Evolutionary conservation across 2,329 filamentous ascomycete species (phyloP).

Genomic region (Coniella lustricola): DNA sequence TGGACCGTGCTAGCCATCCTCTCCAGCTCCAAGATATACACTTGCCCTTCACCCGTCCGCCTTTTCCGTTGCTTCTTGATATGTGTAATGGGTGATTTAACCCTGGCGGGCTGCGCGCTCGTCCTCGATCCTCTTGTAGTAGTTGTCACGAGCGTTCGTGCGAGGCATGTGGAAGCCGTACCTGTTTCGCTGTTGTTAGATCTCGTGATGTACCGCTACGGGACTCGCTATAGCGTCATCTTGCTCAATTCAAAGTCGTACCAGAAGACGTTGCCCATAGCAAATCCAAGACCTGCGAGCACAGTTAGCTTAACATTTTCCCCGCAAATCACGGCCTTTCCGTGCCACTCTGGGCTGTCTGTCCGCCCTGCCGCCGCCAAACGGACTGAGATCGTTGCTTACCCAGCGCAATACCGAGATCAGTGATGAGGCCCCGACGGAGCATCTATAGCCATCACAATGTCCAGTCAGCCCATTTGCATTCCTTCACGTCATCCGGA

Average conservation of each 20-base stretch:
- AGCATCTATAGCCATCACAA: conserved; percentile 41
- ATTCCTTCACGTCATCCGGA: neutral
- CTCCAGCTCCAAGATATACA: conserved; percentile 9
- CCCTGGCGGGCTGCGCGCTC: conserved; percentile 38
- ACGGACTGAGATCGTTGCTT: conserved; percentile 24
- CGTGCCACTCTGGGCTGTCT: neutral
- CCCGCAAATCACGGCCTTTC: neutral
- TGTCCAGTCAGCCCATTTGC: conserved; percentile 27
- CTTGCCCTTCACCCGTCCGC: neutral
- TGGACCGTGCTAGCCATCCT: conserved; percentile 1
- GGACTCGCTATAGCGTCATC: no score
- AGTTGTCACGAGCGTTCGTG: conserved; percentile 50
- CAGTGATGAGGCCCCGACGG: conserved; percentile 50
- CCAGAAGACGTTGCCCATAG: conserved; percentile 51
- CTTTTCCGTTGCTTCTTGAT: neutral
- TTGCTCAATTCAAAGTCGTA: conserved; percentile 29
- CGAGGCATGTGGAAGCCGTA: conserved; percentile 58
- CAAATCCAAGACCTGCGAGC: conserved; percentile 42
- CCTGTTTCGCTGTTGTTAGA: conserved; percentile 29
- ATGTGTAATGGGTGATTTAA: neutral
- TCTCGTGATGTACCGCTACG: neutral
- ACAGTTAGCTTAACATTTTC: conserved; percentile 27
- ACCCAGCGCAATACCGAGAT: conserved; percentile 51
- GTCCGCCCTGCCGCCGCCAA: neutral
- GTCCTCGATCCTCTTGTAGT: conserved; percentile 52